Evolutionary conservation across 768 basidiomycete genomes (phyloP), one percentile per base, ranked within the genome.

Genomic region (Austroboletus eburneus): DNA sequence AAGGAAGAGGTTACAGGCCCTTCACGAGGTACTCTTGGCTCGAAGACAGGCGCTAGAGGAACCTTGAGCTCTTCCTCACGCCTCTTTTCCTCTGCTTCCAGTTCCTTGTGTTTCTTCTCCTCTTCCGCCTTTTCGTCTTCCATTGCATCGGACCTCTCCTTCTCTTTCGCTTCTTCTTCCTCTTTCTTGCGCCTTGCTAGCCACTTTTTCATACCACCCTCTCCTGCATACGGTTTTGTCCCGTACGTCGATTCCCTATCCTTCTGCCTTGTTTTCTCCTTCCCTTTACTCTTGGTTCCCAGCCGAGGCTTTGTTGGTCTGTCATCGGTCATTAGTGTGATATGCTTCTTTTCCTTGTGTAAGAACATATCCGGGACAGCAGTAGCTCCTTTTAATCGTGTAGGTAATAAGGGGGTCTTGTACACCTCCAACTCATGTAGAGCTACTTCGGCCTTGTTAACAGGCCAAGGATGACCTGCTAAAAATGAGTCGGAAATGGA

Each of bases 131-230:
- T 64, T 36, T 66, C 64, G 37, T 66, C 65, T 29, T 66, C 64
- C 53, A 70, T 61, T 9, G 67, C 66, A 27, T 67, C 64, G 1
- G 60, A 60, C 34, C 54, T 57, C 39, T 68, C 69, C 50, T 58
- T 57, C 43, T 67, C 68, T 21, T 67, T 59, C 20, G 68, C 76
- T 48, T 77, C 74, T 43, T 78, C 72, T 34, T 71, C 78, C 58
- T 85, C 84, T 51, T 71, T 66, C 57, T 76, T 77, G 40, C 81
- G 71, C 53, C 78, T 75, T 18, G 83, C 81, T 32, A 89, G 64
- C 62, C 87, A 67, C 58, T 83, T 89, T 71, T 84, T 87, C 75
- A 87, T 81, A 1, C 85, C 85, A 43, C 87, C 84, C 51, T 80
- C 78, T 7, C 87, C 87, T 1, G 85, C 81, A 56, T 90, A 90